A percentile compares a stretch with the other conserved stretches of the same genome.
phyloP scores from a whole-genome alignment of 257 asterid genomes.

The Anisodus acutangulus region DNA sequence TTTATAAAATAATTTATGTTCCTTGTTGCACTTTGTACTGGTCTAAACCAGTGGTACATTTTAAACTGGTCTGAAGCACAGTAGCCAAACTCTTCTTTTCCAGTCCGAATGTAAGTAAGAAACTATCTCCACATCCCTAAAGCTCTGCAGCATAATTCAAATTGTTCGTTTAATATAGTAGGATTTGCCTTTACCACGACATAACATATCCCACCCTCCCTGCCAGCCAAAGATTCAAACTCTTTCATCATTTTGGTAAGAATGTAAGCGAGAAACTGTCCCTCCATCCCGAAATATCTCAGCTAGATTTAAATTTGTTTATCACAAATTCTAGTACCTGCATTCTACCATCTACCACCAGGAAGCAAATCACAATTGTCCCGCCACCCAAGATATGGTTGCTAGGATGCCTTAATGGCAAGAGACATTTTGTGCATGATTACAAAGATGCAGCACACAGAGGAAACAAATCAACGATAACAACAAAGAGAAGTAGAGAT shows the following conservation, averaged over 20 bases:
- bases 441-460: neutral
- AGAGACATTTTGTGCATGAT: neutral
- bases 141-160: neutral
- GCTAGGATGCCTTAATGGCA: neutral
- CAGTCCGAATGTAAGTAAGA: neutral
- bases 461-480: neutral
- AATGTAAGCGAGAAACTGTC: neutral
- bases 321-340: neutral
- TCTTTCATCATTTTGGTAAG: conserved; percentile 3
- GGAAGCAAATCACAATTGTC: neutral
- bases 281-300: neutral
- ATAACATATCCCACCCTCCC: conserved; percentile 3
- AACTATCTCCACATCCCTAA: neutral
- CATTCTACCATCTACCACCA: conserved; percentile 1
- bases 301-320: neutral
- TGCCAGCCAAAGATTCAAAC: neutral
- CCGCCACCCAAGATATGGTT: neutral
- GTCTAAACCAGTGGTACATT: neutral
- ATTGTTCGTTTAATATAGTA: neutral
- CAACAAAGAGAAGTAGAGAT: conserved; percentile 27
- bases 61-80: neutral
- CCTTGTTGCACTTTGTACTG: neutral
- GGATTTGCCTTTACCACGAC: conserved; percentile 18
- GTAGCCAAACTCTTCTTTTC: neutral
- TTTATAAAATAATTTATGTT: neutral